Conservation (phyloP, 163 green algal genomes). For the Chlorella variabilis region DNA sequence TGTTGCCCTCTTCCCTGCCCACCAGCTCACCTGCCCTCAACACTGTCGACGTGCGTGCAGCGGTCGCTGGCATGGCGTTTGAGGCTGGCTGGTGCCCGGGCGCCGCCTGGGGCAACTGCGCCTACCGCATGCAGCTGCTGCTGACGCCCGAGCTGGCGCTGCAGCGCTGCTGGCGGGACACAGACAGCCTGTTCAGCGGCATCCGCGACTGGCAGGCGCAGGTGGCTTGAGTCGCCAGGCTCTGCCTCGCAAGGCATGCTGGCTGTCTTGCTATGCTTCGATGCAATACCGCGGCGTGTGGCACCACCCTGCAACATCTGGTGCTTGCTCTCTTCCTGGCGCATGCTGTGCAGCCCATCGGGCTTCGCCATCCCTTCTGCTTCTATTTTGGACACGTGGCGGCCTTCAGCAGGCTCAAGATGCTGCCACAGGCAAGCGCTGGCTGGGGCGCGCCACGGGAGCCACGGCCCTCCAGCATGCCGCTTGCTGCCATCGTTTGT, state of each 20-base stretch:
- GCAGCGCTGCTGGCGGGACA: conserved; percentile 44
- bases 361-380: conserved; percentile 51
- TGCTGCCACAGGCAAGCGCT: conserved; percentile 37
- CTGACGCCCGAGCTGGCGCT: conserved; percentile 41
- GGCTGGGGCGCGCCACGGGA: neutral
- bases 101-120: conserved; percentile 38
- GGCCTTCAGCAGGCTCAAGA: conserved; percentile 51
- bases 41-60: neutral
- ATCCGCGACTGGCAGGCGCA: conserved; percentile 47
- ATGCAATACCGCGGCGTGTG: no score
- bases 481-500: no score
- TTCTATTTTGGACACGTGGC: conserved; percentile 65
- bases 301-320: no score
- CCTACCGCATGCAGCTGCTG: conserved; percentile 60
- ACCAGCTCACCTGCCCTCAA: neutral
- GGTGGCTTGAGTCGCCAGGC: no score
- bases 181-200: conserved; percentile 53
- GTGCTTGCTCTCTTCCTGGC: no score
- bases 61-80: conserved; percentile 8
- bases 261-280: no score
- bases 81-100: conserved; percentile 37
- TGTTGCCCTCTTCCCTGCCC: no score
- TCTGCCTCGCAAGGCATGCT: no score
- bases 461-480: no score
- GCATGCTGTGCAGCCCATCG: conserved; percentile 54